These are phyloP conservation scores for Pseudogymnoascus sp. DNA, from an alignment of 2,329 filamentous ascomycete genomes.

Conservation along the genomic window DNA sequence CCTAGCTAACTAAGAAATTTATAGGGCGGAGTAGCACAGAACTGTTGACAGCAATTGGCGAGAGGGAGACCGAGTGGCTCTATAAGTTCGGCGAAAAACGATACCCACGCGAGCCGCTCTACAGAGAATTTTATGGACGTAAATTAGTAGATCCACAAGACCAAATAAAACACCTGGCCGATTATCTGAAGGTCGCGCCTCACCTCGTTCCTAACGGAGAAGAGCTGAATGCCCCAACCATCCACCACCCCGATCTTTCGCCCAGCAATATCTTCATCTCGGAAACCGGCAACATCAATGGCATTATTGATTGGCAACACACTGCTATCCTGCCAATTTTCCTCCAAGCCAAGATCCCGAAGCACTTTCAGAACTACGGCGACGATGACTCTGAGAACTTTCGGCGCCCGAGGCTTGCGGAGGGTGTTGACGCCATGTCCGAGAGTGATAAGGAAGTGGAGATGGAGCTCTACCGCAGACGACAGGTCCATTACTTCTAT, in stretches of 20 bases:
- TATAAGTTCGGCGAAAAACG: conserved; percentile 14
- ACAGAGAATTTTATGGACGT: conserved; percentile 15
- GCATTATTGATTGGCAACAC: conserved; percentile 29
- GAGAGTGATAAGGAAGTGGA: conserved; percentile 15
- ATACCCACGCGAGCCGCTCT: conserved; percentile 16
- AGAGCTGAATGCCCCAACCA: conserved; percentile 14
- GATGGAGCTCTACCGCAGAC: conserved; percentile 16
- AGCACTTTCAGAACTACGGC: conserved; percentile 30
- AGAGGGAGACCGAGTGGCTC: conserved; percentile 15
- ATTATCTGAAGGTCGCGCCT: conserved; percentile 17
- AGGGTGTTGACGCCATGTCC: conserved; percentile 15
- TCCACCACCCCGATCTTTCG: conserved; percentile 17
- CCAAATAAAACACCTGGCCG: conserved; percentile 13
- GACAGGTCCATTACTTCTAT: conserved; percentile 19
- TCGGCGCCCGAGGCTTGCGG: conserved; percentile 13
- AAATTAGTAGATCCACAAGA: conserved; percentile 15
- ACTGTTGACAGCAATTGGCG: conserved; percentile 15
- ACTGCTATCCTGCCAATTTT: conserved; percentile 24
- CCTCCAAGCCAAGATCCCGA: conserved; percentile 25
- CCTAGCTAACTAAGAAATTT: conserved; percentile 9
- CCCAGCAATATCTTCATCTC: conserved; percentile 28
- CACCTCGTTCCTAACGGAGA: conserved; percentile 14
- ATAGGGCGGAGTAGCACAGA: conserved; percentile 15
- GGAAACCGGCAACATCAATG: conserved; percentile 17
- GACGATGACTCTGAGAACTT: conserved; percentile 22